phyloP scores from a whole-genome alignment of 768 basidiomycete species.

The Boletus bicolor region DNA sequence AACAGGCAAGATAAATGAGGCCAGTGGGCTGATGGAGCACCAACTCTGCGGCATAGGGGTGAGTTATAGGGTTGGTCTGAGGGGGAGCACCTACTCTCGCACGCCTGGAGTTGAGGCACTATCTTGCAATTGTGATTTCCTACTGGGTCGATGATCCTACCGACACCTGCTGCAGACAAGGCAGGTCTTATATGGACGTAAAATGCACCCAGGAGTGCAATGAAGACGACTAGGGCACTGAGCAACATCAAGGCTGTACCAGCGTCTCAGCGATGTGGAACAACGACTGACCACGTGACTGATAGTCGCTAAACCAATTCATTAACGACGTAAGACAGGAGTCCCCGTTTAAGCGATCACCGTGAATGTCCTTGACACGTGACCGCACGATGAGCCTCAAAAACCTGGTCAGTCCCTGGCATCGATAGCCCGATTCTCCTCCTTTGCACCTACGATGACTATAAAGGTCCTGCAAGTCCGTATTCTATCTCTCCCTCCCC shows the following conservation, averaged over 20 bases:
- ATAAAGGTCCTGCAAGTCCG: constrained; percentile 26
- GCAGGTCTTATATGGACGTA: constrained; percentile 50
- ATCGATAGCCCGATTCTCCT: too few relatives aligned
- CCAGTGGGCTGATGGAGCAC: constrained; percentile 58
- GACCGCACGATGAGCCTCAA: too few relatives aligned
- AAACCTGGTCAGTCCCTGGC: neutral
- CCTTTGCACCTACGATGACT: constrained; percentile 11
- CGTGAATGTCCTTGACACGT: too few relatives aligned
- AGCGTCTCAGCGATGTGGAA: too few relatives aligned
- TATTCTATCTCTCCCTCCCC: neutral
- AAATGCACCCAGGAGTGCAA: constrained; percentile 41
- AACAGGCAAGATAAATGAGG: constrained; percentile 62
- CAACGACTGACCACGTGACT: too few relatives aligned
- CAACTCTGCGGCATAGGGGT: constrained; percentile 39
- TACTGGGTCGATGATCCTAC: constrained; percentile 41
- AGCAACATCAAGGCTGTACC: neutral
- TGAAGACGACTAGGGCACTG: constrained; percentile 23
- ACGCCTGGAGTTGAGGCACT: constrained; percentile 57
- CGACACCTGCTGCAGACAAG: constrained; percentile 41
- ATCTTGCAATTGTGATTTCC: constrained; percentile 49
- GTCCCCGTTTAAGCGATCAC: too few relatives aligned
- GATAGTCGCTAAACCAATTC: too few relatives aligned
- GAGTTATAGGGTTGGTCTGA: neutral
- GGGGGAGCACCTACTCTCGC: constrained; percentile 51
- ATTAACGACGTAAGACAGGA: too few relatives aligned